Conservation (phyloP, 148 eudicot species). For the Amaranthus hypochondriacus region DNA sequence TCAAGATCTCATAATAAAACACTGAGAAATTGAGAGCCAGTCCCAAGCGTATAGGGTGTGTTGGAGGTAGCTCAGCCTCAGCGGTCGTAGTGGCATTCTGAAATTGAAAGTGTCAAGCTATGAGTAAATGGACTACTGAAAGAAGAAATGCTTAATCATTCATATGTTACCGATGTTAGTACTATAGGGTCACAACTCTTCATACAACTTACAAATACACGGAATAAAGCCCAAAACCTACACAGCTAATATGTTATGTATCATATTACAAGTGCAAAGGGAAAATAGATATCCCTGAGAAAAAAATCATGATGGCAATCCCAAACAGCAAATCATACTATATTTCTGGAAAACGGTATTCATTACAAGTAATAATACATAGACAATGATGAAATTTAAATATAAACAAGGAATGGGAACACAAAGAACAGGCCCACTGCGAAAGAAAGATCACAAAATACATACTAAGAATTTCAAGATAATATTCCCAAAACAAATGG, state of each 20-base stretch:
- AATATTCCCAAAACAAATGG: neutral
- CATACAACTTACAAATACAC: too few species aligned
- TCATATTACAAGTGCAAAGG: neutral
- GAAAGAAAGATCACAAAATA: neutral
- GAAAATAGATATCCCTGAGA: neutral
- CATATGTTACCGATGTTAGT: neutral
- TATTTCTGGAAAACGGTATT: neutral
- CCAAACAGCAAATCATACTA: too few species aligned
- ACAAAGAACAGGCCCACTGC: neutral
- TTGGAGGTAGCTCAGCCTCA: slow-evolving; percentile 79
- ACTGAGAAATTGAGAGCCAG: slow-evolving; percentile 96
- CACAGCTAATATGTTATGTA: neutral
- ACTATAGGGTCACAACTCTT: too few species aligned
- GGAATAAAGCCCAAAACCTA: too few species aligned
- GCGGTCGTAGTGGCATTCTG: slow-evolving; percentile 77
- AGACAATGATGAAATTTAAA: neutral
- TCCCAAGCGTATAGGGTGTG: slow-evolving; percentile 94
- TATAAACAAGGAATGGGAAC: neutral
- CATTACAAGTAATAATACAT: neutral
- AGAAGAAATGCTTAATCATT: neutral
- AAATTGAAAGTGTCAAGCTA: slow-evolving; percentile 7
- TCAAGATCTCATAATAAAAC: slow-evolving; percentile 88
- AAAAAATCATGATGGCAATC: too few species aligned
- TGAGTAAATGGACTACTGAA: slow-evolving; percentile 5
- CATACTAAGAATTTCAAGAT: neutral